Evolutionary conservation across 2,329 filamentous ascomycete genomes (phyloP), one percentile per base, ranked within the genome.

Genomic region (Talaromyces marneffei): DNA sequence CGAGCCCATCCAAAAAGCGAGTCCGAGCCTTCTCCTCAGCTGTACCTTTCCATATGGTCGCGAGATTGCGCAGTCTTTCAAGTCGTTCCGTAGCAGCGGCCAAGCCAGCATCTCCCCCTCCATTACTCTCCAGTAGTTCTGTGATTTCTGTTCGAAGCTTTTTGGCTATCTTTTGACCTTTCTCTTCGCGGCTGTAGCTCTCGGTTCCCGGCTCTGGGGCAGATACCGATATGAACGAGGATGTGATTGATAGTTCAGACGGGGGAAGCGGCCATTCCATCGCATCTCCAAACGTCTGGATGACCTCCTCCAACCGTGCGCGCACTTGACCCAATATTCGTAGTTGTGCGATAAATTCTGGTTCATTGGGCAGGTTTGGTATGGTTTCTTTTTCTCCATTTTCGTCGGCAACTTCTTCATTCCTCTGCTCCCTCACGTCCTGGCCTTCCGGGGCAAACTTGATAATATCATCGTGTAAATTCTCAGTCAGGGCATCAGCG

Each of bases 231-330:
- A 97, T 86, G 70, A 97, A 92, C 0, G 90, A 92, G 0, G 91
- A 93, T 50, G 88, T 85, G 61, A 95, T 85, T 0, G 90, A 93
- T 12, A 92, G 77, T 71, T 96, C 92, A 0, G 90, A 95, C 0
- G 93, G 92, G 0, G 93, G 91, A 55, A 97, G 86, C 0, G 91
- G 89, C 83, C 96, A 97, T 68, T 95, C 89, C 90, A 97, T 96
- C 33, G 94, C 93, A 68, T 95, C 89, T 42, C 92, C 93, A 73
- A 99, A 99, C 0, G 88, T 89, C 73, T 90, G 89, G 70, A 97
- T 92, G 25, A 97, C 92, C 1, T 87, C 84, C 66, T 97, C 92
- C 16, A 99, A 83, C n/a, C 92, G 88, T 1, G 85, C 79, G 56
- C 92, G 89, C 29, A 97, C 91, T 44, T 89, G 83, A 3, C 89